These are phyloP conservation scores for Camelina hispida DNA, from an alignment of 345 rosid genomes.

Conservation along the genomic window DNA sequence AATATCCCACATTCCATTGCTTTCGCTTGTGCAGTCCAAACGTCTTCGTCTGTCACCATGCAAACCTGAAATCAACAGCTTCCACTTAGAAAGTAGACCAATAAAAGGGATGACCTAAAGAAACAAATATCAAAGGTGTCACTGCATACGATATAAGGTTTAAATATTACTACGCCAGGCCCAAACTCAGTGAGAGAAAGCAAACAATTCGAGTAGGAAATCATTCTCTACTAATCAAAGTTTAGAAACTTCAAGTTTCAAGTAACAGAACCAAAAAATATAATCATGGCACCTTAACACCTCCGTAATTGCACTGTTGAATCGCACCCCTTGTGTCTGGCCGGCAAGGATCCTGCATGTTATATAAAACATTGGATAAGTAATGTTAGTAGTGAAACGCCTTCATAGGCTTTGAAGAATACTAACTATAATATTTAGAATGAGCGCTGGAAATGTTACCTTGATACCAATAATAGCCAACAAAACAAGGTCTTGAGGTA, in stretches of 20 bases:
- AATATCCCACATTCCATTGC: slow-evolving; percentile 91
- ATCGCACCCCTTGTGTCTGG: slow-evolving; percentile 65
- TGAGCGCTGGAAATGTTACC: slow-evolving; percentile 48
- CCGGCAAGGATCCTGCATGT: slow-evolving; percentile 86
- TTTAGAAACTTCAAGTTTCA: slow-evolving; percentile 7
- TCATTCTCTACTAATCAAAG: neutral
- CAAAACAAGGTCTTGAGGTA: slow-evolving; percentile 66
- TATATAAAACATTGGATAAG: neutral
- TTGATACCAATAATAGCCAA: slow-evolving; percentile 85
- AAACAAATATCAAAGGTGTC: neutral
- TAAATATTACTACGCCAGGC: slow-evolving; percentile 1
- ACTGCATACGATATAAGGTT: neutral
- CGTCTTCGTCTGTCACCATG: slow-evolving; percentile 92
- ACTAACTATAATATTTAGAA: slow-evolving; percentile 9
- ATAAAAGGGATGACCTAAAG: neutral
- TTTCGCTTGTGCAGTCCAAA: slow-evolving; percentile 84
- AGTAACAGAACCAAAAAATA: neutral
- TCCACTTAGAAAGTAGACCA: neutral
- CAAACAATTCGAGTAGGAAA: neutral
- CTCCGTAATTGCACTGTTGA: slow-evolving; percentile 59
- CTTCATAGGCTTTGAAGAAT: too few relatives aligned
- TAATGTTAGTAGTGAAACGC: neutral
- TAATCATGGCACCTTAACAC: slow-evolving; percentile 59
- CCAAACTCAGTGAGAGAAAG: slow-evolving; percentile 3
- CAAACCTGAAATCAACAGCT: slow-evolving; percentile 61